Evolutionary conservation across 1,139 yeast species (phyloP).

Genomic region (Entelexis paramagnoliae): DNA sequence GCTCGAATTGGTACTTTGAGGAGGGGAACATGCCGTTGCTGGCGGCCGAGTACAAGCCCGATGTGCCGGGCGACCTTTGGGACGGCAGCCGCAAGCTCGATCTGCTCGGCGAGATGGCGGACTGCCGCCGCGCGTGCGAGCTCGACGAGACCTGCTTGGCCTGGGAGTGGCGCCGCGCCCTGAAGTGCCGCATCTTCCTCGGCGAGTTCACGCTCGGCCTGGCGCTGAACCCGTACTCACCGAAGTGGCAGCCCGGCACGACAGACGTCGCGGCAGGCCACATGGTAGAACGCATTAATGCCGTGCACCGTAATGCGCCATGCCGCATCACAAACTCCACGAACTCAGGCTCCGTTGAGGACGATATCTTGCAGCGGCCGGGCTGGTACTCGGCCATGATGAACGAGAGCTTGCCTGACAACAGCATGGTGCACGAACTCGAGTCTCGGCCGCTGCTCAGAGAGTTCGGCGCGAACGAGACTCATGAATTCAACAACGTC

Average conservation of each 20-base stretch:
- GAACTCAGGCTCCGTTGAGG: too few species aligned
- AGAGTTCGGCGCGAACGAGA: background rate
- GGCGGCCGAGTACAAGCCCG: background rate
- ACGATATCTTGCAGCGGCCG: background rate
- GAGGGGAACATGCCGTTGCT: constrained; percentile 11
- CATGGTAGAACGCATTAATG: background rate
- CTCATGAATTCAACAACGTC: background rate
- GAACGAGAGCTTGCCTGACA: background rate
- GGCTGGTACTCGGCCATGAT: background rate
- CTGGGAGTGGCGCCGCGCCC: constrained; percentile 13
- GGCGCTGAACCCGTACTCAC: background rate
- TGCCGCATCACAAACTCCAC: background rate
- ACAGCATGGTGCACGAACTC: background rate
- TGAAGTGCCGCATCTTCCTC: constrained; percentile 11
- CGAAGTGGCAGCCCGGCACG: constrained; percentile 4
- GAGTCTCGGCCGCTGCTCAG: background rate
- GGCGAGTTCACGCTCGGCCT: constrained; percentile 5
- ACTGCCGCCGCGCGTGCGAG: background rate
- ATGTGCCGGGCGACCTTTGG: background rate
- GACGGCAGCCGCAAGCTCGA: background rate
- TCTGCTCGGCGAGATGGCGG: background rate
- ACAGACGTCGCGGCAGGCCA: constrained; percentile 4
- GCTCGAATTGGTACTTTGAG: background rate
- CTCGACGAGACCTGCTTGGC: background rate
- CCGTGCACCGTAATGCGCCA: background rate